These are phyloP conservation scores for Bidens hawaiensis DNA, from an alignment of 140 eudicot genomes.

Conservation along the genomic window DNA sequence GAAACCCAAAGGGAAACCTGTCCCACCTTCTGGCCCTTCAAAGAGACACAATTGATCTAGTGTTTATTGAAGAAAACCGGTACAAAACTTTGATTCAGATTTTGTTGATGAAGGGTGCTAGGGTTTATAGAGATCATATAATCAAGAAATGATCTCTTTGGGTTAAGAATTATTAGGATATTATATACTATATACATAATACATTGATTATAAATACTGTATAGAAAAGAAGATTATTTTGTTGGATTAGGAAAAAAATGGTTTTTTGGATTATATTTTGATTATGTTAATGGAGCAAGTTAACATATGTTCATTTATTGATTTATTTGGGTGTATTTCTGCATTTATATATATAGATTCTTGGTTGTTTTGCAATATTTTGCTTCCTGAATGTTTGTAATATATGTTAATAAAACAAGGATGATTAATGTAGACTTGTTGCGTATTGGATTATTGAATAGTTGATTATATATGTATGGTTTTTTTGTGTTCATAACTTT, in stretches of 20 bases:
- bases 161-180: slow-evolving; percentile 8
- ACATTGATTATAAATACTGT: slow-evolving; percentile 10
- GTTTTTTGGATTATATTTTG: slow-evolving; percentile 10
- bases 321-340: slow-evolving; percentile 3
- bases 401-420: background rate
- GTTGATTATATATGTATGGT: slow-evolving; percentile 1
- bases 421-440: no score
- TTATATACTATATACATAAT: no score
- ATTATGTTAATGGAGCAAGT: background rate
- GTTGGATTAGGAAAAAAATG: slow-evolving; percentile 18
- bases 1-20: slow-evolving; percentile 49
- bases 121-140: slow-evolving; percentile 11
- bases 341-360: slow-evolving; percentile 11
- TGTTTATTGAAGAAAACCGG: background rate
- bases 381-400: background rate
- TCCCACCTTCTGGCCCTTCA: slow-evolving; percentile 80
- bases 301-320: slow-evolving; percentile 14
- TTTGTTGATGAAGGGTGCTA: slow-evolving; percentile 26
- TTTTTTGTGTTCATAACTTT: no score
- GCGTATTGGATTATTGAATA: no score
- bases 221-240: slow-evolving; percentile 20
- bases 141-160: slow-evolving; percentile 7
- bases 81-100: slow-evolving; percentile 15
- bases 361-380: slow-evolving; percentile 5
- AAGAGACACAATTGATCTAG: slow-evolving; percentile 65